Conservation (phyloP, 75 land plant genomes). For the Ceratopteris richardii region DNA sequence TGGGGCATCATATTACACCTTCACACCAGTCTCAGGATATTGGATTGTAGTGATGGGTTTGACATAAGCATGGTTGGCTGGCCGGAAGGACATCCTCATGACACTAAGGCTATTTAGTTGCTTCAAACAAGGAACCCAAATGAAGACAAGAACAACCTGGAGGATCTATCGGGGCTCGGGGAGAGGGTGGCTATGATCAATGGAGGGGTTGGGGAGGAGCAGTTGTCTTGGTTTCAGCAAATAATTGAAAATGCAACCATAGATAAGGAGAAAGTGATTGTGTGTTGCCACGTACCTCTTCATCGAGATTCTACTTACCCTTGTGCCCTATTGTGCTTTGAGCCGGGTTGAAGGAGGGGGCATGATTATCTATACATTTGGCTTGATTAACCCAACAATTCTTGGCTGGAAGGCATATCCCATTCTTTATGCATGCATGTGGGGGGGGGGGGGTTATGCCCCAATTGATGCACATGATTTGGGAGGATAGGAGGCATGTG, state of each 20-base stretch:
- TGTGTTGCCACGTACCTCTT: constrained; percentile 86
- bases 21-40: constrained; percentile 60
- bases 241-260: constrained; percentile 49
- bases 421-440: too few species aligned
- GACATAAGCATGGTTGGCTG: constrained; percentile 91
- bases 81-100: constrained; percentile 69
- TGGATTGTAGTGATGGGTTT: constrained; percentile 78
- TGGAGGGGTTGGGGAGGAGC: constrained; percentile 76
- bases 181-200: constrained; percentile 85
- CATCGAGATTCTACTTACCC: constrained; percentile 51
- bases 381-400: too few species aligned
- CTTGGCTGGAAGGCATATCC: too few species aligned
- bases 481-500: too few species aligned
- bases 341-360: too few species aligned
- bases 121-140: constrained; percentile 75
- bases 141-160: constrained; percentile 69
- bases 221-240: constrained; percentile 66
- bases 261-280: constrained; percentile 45
- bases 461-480: too few species aligned
- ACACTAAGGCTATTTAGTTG: constrained; percentile 36
- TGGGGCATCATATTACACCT: constrained; percentile 66
- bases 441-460: too few species aligned
- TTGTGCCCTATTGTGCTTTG: constrained; percentile 59
- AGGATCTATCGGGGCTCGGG: constrained; percentile 49
- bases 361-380: too few species aligned